Evolutionary conservation across 345 rosid genomes (phyloP).

Genomic region (Pistacia vera): DNA sequence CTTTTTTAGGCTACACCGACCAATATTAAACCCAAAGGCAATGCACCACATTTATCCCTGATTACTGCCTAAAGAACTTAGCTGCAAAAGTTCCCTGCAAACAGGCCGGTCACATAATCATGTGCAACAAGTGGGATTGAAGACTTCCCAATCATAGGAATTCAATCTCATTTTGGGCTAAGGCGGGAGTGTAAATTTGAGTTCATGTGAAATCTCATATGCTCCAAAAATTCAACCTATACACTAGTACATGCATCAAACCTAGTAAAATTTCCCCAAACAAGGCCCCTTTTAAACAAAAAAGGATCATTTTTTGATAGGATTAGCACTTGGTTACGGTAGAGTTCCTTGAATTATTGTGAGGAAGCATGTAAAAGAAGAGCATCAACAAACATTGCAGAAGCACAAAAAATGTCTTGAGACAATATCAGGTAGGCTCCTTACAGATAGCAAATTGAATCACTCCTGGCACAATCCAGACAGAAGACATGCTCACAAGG

Average conservation of each 20-base stretch:
- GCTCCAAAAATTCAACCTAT: constrained; percentile 10
- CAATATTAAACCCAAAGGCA: neutral
- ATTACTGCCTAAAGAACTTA: neutral
- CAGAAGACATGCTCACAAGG: constrained; percentile 97
- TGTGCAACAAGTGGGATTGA: neutral
- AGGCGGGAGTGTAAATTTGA: neutral
- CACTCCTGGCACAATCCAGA: constrained; percentile 94
- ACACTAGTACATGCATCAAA: neutral
- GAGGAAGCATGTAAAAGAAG: neutral
- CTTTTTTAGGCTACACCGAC: neutral
- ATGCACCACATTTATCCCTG: neutral
- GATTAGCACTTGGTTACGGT: neutral
- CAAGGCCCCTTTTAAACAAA: neutral
- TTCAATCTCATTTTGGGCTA: constrained; percentile 1
- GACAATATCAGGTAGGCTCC: constrained; percentile 16
- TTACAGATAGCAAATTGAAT: constrained; percentile 96
- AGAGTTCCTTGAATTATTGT: neutral
- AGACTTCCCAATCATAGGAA: neutral
- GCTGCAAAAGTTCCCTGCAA: neutral
- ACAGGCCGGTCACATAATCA: neutral
- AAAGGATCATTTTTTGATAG: neutral
- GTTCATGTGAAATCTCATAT: neutral
- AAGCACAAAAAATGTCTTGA: neutral
- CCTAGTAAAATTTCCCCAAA: neutral
- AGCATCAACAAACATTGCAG: neutral